Evolutionary conservation across 495 filamentous ascomycete genomes (phyloP).

Genomic region (Glonium stellatum): DNA sequence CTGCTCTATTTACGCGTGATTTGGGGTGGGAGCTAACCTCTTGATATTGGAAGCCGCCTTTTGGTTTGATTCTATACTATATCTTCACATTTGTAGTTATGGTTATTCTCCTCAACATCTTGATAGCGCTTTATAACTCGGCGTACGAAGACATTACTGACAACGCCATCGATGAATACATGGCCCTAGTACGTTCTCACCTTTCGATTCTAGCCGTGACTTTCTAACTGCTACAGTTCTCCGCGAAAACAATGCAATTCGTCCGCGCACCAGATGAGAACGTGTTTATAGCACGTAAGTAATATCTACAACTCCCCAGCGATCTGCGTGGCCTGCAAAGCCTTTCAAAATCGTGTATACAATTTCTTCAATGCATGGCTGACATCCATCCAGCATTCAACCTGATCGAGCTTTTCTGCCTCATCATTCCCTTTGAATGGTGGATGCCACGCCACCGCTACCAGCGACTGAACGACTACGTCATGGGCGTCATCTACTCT

Average conservation of each 20-base stretch:
- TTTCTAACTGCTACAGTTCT: slow-evolving; percentile 33
- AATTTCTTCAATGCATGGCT: background rate
- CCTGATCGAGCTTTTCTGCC: slow-evolving; percentile 74
- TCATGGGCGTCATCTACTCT: slow-evolving; percentile 83
- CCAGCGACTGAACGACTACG: slow-evolving; percentile 69
- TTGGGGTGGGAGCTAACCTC: background rate
- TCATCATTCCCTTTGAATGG: slow-evolving; percentile 88
- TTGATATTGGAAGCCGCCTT: slow-evolving; percentile 22
- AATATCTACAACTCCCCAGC: background rate
- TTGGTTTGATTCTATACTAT: slow-evolving; percentile 53
- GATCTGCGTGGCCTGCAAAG: background rate
- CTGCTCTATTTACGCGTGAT: background rate
- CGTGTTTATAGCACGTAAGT: slow-evolving; percentile 70
- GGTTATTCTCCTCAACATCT: slow-evolving; percentile 81
- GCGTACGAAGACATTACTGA: slow-evolving; percentile 94
- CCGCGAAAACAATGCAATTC: slow-evolving; percentile 91
- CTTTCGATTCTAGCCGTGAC: background rate
- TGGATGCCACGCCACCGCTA: slow-evolving; percentile 69
- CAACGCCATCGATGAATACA: slow-evolving; percentile 90
- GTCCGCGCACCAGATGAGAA: slow-evolving; percentile 96
- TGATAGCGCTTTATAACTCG: slow-evolving; percentile 94
- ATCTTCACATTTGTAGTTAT: slow-evolving; percentile 96
- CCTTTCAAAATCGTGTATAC: background rate
- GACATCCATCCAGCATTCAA: slow-evolving; percentile 56
- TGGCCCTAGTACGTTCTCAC: slow-evolving; percentile 52